Percentiles rank a stretch among this genome's conserved stretches.
These are phyloP conservation scores for Leccinum boreale DNA, from an alignment of 768 basidiomycete species.

Conservation along the genomic window DNA sequence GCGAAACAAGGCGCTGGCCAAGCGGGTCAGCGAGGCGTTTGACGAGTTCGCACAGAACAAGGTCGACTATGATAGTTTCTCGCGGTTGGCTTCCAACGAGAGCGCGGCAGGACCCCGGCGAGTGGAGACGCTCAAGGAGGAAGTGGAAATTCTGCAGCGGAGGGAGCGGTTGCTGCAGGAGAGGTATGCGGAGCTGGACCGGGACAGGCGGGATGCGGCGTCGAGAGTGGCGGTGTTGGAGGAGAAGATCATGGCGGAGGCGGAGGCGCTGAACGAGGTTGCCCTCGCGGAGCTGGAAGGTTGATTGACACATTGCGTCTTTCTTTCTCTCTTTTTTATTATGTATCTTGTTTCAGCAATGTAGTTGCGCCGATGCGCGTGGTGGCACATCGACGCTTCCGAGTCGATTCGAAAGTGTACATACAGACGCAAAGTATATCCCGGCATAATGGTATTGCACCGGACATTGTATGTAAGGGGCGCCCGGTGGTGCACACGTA, in stretches of 20 bases:
- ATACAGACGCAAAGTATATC: neutral
- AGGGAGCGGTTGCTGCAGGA: constrained; percentile 79
- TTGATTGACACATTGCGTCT: constrained; percentile 4
- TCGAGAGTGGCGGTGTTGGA: constrained; percentile 63
- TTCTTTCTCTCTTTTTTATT: constrained; percentile 1
- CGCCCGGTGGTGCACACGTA: too few species aligned
- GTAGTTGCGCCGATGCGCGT: neutral
- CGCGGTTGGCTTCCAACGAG: constrained; percentile 69
- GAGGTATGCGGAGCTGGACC: constrained; percentile 78
- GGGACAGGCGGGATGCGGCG: constrained; percentile 60
- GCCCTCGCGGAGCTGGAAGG: constrained; percentile 63
- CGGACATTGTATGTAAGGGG: neutral
- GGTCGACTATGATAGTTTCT: constrained; percentile 78
- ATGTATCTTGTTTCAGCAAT: neutral
- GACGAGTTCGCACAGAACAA: constrained; percentile 64
- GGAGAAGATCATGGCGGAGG: constrained; percentile 83
- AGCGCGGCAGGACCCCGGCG: constrained; percentile 72
- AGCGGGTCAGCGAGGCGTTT: constrained; percentile 64
- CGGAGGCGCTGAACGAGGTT: constrained; percentile 77
- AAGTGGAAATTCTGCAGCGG: constrained; percentile 76
- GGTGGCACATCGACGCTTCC: neutral
- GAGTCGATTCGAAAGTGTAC: neutral
- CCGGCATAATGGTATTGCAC: neutral
- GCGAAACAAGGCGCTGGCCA: constrained; percentile 62
- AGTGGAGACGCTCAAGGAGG: constrained; percentile 76